Evolutionary conservation across 768 basidiomycete species (phyloP), one percentile per base, ranked within the genome.

Genomic region (Melanogaster broomeanus): DNA sequence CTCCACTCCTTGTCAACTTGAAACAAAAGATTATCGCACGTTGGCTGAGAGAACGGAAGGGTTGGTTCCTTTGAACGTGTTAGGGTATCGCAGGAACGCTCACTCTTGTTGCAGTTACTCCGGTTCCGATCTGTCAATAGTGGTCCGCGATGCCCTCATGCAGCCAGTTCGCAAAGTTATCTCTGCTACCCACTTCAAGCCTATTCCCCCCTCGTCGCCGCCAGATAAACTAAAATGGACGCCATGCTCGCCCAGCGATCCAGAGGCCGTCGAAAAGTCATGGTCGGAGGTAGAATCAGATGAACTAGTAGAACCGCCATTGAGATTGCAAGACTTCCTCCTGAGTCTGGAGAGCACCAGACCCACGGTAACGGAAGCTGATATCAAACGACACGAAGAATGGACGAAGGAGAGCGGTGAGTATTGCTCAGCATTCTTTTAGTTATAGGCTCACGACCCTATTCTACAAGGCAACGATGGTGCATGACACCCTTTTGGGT

Each of bases 71-170:
- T 45, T 34, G 22, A 11, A 18, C 8, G 3, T 16, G 22, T 24
- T 25, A 22, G 39, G 13, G 22, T 40, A 18, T 13, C 33, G 35
- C 22, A 16, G 11, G 3, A 24, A 24, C 19, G 19, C 45, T 50
- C 21, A 50, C 37, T n/a, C 16, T 13, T 42, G 7, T 48, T 30
- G 19, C 57, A 84, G 84, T 1, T 97, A 91, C 68, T 93, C 94
- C 27, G 96, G 96, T 8, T 94, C 92, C 8, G 96, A 98, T 73
- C 93, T 99, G 45, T 84, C 95, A 2, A 88, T 95, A 57, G 78
- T 96, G 45, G 96, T 98, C 22, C 87, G 94, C 50, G 96, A 98
- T 63, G 95, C 96, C 1, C 80, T 99, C 56, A 99, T 98, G 96
- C 95, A 98, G 66, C 96, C 96, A 2, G 91, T 99, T 13, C 85